These are phyloP conservation scores for Cryptosporidium meleagridis DNA, from an alignment of 169 alveolate species.

Conservation along the genomic window DNA sequence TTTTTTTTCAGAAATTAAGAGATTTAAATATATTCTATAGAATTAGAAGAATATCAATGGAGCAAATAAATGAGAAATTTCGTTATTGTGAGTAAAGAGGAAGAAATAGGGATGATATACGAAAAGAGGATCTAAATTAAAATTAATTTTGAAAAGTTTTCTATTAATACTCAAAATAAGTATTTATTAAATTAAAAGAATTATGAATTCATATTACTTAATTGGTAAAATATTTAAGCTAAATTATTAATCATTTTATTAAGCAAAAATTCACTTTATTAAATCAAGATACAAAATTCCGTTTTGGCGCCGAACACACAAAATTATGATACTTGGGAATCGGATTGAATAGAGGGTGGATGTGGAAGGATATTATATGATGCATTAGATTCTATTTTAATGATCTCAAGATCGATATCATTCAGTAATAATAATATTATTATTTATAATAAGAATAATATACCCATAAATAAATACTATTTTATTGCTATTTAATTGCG, in stretches of 20 bases:
- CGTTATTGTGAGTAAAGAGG: neutral
- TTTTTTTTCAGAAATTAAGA: neutral
- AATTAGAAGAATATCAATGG: neutral
- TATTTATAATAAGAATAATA: neutral
- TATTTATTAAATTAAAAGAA: too few relatives aligned
- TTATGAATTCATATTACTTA: too few relatives aligned
- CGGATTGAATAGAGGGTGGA: conserved; percentile 17
- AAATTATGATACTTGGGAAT: conserved; percentile 1
- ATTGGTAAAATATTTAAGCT: neutral
- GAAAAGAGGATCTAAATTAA: too few relatives aligned
- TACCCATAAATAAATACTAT: too few relatives aligned
- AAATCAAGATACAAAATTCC: neutral
- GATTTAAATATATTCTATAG: too few relatives aligned
- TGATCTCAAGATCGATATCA: neutral
- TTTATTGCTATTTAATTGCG: neutral
- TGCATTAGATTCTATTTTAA: neutral
- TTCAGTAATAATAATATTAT: neutral
- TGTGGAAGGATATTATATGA: conserved; percentile 63
- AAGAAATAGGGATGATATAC: too few relatives aligned
- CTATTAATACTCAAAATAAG: too few relatives aligned
- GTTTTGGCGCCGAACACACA: conserved; percentile 4
- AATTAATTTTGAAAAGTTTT: too few relatives aligned
- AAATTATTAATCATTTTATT: neutral
- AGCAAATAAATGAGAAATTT: neutral
- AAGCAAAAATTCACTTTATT: neutral